These are phyloP conservation scores for Stentor roeselii DNA, from an alignment of 73 alveolate species.

Conservation along the genomic window DNA sequence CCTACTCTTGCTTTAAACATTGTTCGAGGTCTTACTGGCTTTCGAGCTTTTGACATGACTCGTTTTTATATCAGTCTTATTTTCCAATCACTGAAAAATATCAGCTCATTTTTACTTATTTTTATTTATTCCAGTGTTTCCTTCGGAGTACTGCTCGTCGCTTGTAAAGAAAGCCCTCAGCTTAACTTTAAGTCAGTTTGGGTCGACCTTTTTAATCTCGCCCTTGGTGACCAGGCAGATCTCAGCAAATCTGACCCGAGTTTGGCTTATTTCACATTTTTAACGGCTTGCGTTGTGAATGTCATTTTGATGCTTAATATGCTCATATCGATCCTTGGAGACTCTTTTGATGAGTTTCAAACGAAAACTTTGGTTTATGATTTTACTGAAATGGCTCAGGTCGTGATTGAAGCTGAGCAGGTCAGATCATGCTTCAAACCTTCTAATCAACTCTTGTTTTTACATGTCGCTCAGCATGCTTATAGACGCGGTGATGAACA, in stretches of 20 bases:
- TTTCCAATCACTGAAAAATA: neutral
- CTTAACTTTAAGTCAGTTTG: neutral
- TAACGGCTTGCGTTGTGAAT: neutral
- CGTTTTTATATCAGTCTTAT: neutral
- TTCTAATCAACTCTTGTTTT: neutral
- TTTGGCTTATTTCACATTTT: neutral
- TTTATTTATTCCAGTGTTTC: neutral
- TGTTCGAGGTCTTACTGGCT: neutral
- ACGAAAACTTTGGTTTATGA: neutral
- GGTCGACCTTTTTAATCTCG: neutral
- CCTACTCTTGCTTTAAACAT: neutral
- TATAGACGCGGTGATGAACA: neutral
- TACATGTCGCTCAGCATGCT: neutral
- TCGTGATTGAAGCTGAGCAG: neutral
- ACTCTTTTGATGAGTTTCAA: constrained; percentile 19
- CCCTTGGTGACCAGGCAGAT: neutral
- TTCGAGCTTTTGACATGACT: constrained; percentile 17
- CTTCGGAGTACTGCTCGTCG: neutral
- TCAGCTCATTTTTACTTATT: neutral
- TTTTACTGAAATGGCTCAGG: constrained; percentile 9
- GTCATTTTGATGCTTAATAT: constrained; percentile 15
- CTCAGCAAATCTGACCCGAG: neutral
- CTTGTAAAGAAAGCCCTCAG: neutral
- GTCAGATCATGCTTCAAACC: neutral
- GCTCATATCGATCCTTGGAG: constrained; percentile 17